Percentiles rank a stretch among this genome's conserved stretches.
These are phyloP conservation scores for Oropetium thomaeum DNA, from an alignment of 176 grass and related monocot species.

Conservation along the genomic window DNA sequence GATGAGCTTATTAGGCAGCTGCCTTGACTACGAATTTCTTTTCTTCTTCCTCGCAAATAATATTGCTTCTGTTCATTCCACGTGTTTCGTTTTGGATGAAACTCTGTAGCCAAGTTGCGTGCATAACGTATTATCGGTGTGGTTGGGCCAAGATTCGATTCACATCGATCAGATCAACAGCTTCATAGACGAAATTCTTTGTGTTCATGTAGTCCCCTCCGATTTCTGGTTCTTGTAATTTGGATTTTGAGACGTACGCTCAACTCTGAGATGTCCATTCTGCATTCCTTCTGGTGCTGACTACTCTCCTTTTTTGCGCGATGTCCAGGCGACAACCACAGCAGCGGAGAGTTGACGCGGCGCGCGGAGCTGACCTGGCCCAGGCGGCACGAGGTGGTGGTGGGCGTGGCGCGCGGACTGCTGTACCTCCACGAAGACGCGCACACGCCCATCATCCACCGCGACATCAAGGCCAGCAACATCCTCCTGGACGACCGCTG, in stretches of 20 bases:
- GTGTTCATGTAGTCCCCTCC: too few species aligned
- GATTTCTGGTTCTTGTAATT: not conserved
- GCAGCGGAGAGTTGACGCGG: not conserved
- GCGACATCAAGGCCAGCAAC: slow-evolving; percentile 98
- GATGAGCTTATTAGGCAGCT: too few species aligned
- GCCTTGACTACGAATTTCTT: too few species aligned
- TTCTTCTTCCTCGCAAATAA: too few species aligned
- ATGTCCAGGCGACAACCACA: slow-evolving; percentile 27
- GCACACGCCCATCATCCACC: slow-evolving; percentile 95
- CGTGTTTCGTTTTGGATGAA: too few species aligned
- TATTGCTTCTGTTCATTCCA: too few species aligned
- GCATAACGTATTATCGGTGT: too few species aligned
- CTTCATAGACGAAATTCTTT: too few species aligned
- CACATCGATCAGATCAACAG: too few species aligned
- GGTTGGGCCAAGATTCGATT: too few species aligned
- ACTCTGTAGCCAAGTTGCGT: too few species aligned
- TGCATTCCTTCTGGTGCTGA: not conserved
- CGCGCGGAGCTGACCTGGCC: slow-evolving; percentile 67
- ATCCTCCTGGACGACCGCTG: slow-evolving; percentile 81
- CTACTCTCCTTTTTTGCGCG: too few species aligned
- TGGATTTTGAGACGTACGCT: not conserved
- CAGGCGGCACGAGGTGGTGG: slow-evolving; percentile 63
- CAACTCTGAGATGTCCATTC: not conserved
- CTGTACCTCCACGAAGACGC: slow-evolving; percentile 96
- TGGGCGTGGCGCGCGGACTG: slow-evolving; percentile 84